Evolutionary conservation across 257 asterid genomes (phyloP).

Genomic region (Solanum virginianum): DNA sequence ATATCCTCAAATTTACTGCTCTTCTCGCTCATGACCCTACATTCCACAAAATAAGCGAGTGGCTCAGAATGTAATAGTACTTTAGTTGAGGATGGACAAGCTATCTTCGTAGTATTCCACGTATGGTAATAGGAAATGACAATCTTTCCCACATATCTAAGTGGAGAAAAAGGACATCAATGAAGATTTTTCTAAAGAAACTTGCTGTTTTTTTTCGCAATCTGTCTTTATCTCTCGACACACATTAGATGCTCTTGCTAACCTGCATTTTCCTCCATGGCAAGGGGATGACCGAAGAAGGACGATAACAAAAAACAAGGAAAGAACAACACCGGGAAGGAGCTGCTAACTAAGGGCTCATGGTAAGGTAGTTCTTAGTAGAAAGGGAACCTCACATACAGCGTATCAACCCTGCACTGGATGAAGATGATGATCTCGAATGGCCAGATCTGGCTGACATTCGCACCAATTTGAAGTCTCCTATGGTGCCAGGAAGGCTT

Average conservation of each 20-base stretch:
- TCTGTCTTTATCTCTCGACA: no score
- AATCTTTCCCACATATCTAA: background rate
- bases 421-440: no score
- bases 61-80: background rate
- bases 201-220: background rate
- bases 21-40: slow-evolving; percentile 34
- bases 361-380: no score
- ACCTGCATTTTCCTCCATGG: no score
- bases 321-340: no score
- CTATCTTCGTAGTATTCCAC: background rate
- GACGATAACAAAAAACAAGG: no score
- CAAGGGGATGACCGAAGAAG: no score
- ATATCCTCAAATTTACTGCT: slow-evolving; percentile 65
- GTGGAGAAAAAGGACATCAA: background rate
- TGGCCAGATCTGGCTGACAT: background rate
- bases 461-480: background rate
- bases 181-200: background rate
- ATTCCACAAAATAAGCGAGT: background rate
- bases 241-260: no score
- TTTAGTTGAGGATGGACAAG: background rate
- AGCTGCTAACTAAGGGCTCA: no score
- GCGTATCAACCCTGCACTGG: no score
- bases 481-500: background rate
- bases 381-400: no score
- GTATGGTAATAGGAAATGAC: background rate